phyloP scores from a whole-genome alignment of 768 basidiomycete species.

The Psilocybe cubensis region DNA sequence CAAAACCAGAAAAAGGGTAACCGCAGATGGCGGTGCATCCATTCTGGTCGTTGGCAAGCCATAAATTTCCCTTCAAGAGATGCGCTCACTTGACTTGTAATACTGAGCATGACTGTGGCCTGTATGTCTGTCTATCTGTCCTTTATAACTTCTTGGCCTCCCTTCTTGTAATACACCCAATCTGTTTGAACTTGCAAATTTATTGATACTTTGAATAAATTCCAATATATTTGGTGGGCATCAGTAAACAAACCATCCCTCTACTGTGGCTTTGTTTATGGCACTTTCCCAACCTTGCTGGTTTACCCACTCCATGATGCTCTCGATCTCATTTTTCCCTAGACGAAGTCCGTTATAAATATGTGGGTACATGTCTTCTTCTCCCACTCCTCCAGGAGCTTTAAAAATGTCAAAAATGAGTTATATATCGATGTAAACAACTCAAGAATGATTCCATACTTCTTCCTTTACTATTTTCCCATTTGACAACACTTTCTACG shows the following conservation, averaged over 20 bases:
- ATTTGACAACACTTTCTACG: slow-evolving; percentile 44
- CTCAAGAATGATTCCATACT: slow-evolving; percentile 15
- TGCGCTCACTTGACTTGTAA: too few relatives aligned
- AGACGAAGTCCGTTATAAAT: slow-evolving; percentile 50
- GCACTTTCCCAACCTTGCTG: slow-evolving; percentile 21
- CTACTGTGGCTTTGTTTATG: slow-evolving; percentile 21
- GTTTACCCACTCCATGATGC: slow-evolving; percentile 30
- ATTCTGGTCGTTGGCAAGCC: slow-evolving; percentile 45
- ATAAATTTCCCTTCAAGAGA: too few relatives aligned
- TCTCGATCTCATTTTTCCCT: slow-evolving; percentile 49
- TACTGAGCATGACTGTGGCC: too few relatives aligned
- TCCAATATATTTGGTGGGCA: neutral
- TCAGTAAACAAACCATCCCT: slow-evolving; percentile 29
- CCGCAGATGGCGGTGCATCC: slow-evolving; percentile 67
- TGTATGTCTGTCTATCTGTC: neutral
- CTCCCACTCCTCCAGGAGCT: slow-evolving; percentile 47
- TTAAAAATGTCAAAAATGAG: neutral
- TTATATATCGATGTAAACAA: neutral
- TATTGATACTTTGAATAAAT: neutral
- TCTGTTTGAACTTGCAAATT: neutral
- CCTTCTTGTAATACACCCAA: neutral
- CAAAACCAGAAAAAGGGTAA: slow-evolving; percentile 65
- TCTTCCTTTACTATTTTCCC: slow-evolving; percentile 49
- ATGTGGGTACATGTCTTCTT: slow-evolving; percentile 56
- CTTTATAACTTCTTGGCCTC: neutral